Conservation (phyloP, 768 basidiomycete genomes). For the Boletus reticulatus region DNA sequence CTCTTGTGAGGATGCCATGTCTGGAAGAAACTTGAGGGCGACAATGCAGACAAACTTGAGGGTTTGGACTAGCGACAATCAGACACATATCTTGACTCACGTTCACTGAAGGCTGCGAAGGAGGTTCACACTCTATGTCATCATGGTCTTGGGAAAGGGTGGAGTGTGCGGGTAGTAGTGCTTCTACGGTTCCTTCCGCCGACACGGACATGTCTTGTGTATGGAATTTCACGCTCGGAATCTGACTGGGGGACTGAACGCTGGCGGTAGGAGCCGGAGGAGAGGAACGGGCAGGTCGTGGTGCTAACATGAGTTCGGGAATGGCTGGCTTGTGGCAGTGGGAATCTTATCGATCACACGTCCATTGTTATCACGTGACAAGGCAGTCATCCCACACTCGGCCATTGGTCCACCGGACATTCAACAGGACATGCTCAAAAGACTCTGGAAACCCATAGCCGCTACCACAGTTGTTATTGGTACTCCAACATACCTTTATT, state of each 20-base stretch:
- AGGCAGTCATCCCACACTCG: neutral
- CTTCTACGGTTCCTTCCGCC: neutral
- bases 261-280: neutral
- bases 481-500: conserved; percentile 58
- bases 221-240: conserved; percentile 13
- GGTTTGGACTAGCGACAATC: conserved; percentile 25
- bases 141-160: conserved; percentile 2
- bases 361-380: conserved; percentile 19
- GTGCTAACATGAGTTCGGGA: conserved; percentile 22
- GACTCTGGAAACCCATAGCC: conserved; percentile 66
- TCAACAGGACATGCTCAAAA: conserved; percentile 49
- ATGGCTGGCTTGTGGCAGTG: conserved; percentile 14
- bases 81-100: conserved; percentile 38
- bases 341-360: conserved; percentile 25
- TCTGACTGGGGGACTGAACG: conserved; percentile 7
- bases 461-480: conserved; percentile 53
- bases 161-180: neutral
- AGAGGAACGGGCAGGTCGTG: conserved; percentile 22
- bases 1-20: conserved; percentile 5
- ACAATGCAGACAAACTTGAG: conserved; percentile 33
- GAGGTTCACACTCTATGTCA: conserved; percentile 19
- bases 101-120: conserved; percentile 25
- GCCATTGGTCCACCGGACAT: no score
- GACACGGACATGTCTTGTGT: conserved; percentile 5
- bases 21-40: conserved; percentile 19